Evolutionary conservation across 140 eudicot species (phyloP).

Genomic region (Ambrosia hybrid): DNA sequence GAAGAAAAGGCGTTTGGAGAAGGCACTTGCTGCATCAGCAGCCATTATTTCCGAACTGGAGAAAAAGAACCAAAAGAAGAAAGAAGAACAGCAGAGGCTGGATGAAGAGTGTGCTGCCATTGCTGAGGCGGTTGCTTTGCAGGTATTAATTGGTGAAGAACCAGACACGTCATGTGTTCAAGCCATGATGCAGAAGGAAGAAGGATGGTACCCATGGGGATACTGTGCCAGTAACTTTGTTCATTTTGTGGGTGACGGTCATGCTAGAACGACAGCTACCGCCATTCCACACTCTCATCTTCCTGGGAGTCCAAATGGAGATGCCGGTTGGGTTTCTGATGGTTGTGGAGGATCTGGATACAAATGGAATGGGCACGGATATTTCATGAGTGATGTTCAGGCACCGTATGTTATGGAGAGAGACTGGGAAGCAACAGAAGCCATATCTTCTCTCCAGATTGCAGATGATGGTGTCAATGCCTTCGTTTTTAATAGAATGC

Average conservation of each 20-base stretch:
- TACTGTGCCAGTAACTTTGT: constrained; percentile 13
- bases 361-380: constrained; percentile 35
- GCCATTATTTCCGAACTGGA: constrained; percentile 90
- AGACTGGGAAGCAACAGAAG: constrained; percentile 63
- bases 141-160: constrained; percentile 82
- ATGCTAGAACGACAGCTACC: constrained; percentile 24
- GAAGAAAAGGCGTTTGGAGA: constrained; percentile 86
- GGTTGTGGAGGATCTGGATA: constrained; percentile 31
- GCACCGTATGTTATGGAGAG: constrained; percentile 48
- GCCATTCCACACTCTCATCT: constrained; percentile 31
- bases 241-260: not conserved
- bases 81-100: constrained; percentile 93
- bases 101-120: constrained; percentile 97
- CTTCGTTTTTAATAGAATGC: constrained; percentile 54
- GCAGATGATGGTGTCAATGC: constrained; percentile 64
- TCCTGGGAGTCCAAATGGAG: constrained; percentile 3
- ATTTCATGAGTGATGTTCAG: constrained; percentile 32
- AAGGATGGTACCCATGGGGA: constrained; percentile 55
- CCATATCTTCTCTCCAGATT: constrained; percentile 75
- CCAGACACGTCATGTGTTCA: constrained; percentile 53
- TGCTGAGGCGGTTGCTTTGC: constrained; percentile 92
- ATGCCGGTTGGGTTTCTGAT: not conserved
- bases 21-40: constrained; percentile 91
- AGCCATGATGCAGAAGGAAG: constrained; percentile 2
- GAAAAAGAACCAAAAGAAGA: constrained; percentile 85